Evolutionary conservation across 2,329 filamentous ascomycete genomes (phyloP).

Genomic region (Hypocreales sp.): DNA sequence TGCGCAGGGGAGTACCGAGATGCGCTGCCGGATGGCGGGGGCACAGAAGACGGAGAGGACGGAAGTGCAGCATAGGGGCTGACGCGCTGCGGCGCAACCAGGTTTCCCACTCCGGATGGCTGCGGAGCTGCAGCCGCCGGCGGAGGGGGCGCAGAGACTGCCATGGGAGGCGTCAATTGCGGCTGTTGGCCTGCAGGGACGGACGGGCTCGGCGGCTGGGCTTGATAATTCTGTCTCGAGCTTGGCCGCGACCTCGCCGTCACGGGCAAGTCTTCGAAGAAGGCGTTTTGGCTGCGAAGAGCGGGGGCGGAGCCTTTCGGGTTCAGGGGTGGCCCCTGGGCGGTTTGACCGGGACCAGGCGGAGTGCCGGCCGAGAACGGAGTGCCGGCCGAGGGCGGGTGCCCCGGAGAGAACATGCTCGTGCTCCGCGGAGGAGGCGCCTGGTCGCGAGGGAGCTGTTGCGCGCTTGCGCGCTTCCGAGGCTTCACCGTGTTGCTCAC

Average conservation of each 20-base stretch:
- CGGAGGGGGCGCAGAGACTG: constrained; percentile 11
- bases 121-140: constrained; percentile 9
- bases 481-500: constrained; percentile 38
- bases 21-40: constrained; percentile 17
- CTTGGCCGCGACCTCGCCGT: constrained; percentile 44
- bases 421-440: constrained; percentile 41
- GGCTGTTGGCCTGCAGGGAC: constrained; percentile 1
- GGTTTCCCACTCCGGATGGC: constrained; percentile 16
- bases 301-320: constrained; percentile 19
- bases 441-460: constrained; percentile 30
- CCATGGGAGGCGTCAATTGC: constrained; percentile 10
- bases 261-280: constrained; percentile 66
- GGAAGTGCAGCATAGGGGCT: constrained; percentile 38
- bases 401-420: constrained; percentile 31
- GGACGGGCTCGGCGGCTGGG: constrained; percentile 22
- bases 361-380: neutral
- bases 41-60: constrained; percentile 15
- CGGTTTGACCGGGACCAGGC: constrained; percentile 13
- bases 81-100: constrained; percentile 36
- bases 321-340: constrained; percentile 13
- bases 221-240: constrained; percentile 33
- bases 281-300: constrained; percentile 34
- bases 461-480: constrained; percentile 46
- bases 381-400: constrained; percentile 7
- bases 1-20: constrained; percentile 50